A percentile compares a stretch with the other conserved stretches of the same genome.
Conservation (phyloP, 1,284 basidiomycete genomes). For the Ustilago shanxiensis region DNA sequence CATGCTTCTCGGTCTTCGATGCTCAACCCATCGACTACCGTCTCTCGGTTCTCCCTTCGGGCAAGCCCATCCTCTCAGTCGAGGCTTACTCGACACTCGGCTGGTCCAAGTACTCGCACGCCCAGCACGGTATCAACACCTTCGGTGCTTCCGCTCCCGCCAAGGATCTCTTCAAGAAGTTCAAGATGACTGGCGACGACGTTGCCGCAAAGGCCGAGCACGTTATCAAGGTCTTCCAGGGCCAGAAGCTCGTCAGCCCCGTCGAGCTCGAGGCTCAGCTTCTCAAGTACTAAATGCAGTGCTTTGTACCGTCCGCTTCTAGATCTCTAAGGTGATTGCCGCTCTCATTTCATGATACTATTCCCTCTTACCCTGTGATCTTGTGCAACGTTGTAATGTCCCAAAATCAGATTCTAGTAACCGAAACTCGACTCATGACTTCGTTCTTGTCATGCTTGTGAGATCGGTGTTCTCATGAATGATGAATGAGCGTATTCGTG, state of each 20-base stretch:
- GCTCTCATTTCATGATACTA: conserved; percentile 12
- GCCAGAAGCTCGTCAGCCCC: conserved; percentile 82
- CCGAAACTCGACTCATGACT: too few species aligned
- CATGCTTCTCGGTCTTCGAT: conserved; percentile 91
- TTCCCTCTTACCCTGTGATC: conserved; percentile 8
- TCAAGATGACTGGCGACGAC: conserved; percentile 73
- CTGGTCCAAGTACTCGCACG: conserved; percentile 69
- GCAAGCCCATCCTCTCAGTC: conserved; percentile 88
- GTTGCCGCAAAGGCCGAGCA: conserved; percentile 84
- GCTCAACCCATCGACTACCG: conserved; percentile 84
- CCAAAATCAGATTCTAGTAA: conserved; percentile 15
- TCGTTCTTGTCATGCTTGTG: not conserved
- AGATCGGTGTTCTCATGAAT: too few species aligned
- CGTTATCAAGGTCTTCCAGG: conserved; percentile 88
- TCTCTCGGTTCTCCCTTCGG: conserved; percentile 85
- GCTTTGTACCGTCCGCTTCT: not conserved
- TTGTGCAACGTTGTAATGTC: conserved; percentile 25
- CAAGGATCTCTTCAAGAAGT: conserved; percentile 80
- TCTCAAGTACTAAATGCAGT: conserved; percentile 35
- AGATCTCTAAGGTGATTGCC: conserved; percentile 18
- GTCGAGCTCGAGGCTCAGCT: conserved; percentile 71
- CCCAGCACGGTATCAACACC: conserved; percentile 60
- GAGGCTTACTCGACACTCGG: conserved; percentile 77
- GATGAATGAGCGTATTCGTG: too few species aligned
- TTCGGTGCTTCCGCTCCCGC: conserved; percentile 88